Evolutionary conservation across 2,329 filamentous ascomycete genomes (phyloP).

Genomic region (Dryadomyces sulphureus): DNA sequence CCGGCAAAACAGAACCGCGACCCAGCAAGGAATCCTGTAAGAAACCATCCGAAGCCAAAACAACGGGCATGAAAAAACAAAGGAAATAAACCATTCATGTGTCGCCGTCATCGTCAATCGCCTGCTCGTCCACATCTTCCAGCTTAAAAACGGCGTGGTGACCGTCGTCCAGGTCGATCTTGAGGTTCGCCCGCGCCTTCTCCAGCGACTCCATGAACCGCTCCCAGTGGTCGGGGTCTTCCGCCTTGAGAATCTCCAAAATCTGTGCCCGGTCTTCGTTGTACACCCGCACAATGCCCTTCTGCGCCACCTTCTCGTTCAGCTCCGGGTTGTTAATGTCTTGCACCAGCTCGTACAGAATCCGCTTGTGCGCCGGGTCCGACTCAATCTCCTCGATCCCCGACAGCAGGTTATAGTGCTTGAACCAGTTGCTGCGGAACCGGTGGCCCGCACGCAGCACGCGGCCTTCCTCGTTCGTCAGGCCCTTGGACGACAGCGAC

Average conservation of each 20-base stretch:
- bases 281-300: conserved; percentile 47
- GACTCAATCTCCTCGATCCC: conserved; percentile 32
- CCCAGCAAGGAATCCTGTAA: not conserved
- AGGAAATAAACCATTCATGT: too few species aligned
- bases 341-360: conserved; percentile 49
- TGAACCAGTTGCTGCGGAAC: conserved; percentile 38
- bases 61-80: not conserved
- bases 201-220: conserved; percentile 46
- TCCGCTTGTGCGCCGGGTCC: conserved; percentile 32
- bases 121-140: conserved; percentile 2
- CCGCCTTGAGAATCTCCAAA: conserved; percentile 33
- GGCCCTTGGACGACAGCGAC: conserved; percentile 32
- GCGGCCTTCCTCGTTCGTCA: conserved; percentile 42
- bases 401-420: conserved; percentile 34
- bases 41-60: not conserved
- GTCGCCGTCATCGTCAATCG: conserved; percentile 3
- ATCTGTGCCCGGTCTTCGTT: conserved; percentile 40
- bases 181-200: conserved; percentile 40
- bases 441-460: conserved; percentile 40
- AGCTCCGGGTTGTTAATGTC: conserved; percentile 47
- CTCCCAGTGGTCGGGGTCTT: conserved; percentile 53
- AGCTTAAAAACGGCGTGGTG: not conserved
- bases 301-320: conserved; percentile 33
- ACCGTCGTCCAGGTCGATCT: conserved; percentile 9
- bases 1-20: not conserved